A percentile compares a stretch with the other conserved stretches of the same genome.
phyloP scores from a whole-genome alignment of 1,284 basidiomycete species.

The Puccinia coronata region DNA sequence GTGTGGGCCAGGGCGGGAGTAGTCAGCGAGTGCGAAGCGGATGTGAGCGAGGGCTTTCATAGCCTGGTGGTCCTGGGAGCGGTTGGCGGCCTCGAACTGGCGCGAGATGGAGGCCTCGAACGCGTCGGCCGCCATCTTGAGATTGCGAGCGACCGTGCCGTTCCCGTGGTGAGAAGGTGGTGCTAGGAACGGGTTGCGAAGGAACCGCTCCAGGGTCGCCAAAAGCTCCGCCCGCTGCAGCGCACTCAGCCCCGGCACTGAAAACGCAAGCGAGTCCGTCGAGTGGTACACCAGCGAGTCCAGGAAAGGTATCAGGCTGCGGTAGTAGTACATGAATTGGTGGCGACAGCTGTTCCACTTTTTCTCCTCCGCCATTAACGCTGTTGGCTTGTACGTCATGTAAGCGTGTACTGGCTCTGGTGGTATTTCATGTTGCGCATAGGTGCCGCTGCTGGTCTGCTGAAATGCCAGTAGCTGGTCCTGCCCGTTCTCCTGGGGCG shows the following conservation, averaged over 20 bases:
- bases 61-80: constrained; percentile 67
- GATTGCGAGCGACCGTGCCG: constrained; percentile 66
- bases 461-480: no score
- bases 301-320: constrained; percentile 54
- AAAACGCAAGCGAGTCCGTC: constrained; percentile 62
- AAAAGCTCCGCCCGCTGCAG: constrained; percentile 66
- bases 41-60: constrained; percentile 79
- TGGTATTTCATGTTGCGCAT: no score
- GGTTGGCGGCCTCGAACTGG: constrained; percentile 80
- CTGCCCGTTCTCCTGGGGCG: no score
- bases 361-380: no score
- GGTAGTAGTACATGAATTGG: constrained; percentile 52
- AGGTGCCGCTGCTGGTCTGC: no score
- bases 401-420: no score
- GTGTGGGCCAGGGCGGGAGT: constrained; percentile 59
- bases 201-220: constrained; percentile 65
- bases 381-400: neutral
- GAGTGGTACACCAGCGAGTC: constrained; percentile 54
- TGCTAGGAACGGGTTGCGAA: constrained; percentile 59
- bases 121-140: constrained; percentile 77
- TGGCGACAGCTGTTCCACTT: constrained; percentile 46
- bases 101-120: constrained; percentile 81
- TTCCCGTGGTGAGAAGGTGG: constrained; percentile 67
- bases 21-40: constrained; percentile 69
- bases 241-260: constrained; percentile 66